Evolutionary conservation across 306 rosid species (phyloP).

Genomic region (Phaseolus lunatus): DNA sequence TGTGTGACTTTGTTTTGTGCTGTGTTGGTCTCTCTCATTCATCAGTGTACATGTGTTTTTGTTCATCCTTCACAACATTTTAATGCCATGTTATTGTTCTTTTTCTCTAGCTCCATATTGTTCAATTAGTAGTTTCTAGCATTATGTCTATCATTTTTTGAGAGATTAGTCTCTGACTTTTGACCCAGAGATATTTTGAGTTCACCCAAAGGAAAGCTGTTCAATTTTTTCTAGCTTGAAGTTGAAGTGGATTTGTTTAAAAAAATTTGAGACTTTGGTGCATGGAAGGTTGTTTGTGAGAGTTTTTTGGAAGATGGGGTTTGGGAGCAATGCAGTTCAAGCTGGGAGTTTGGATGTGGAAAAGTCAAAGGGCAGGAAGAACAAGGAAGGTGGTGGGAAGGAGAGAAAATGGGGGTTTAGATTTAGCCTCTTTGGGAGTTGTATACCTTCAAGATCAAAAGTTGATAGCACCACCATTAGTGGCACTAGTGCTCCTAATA

Average conservation of each 20-base stretch:
- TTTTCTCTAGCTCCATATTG: constrained; percentile 20
- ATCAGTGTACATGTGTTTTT: constrained; percentile 38
- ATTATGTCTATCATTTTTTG: neutral
- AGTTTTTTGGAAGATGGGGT: constrained; percentile 69
- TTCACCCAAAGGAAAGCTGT: neutral
- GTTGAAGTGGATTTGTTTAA: neutral
- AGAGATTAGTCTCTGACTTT: constrained; percentile 7
- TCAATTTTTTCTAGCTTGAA: constrained; percentile 33
- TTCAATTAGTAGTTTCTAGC: constrained; percentile 20
- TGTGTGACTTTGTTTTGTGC: neutral
- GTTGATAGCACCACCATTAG: constrained; percentile 76
- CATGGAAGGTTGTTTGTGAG: constrained; percentile 45
- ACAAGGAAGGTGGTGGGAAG: constrained; percentile 55
- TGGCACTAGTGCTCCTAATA: constrained; percentile 59
- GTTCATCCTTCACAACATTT: constrained; percentile 33
- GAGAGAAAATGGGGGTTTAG: constrained; percentile 71
- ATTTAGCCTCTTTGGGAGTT: constrained; percentile 67
- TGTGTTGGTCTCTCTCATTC: neutral
- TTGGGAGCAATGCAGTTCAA: constrained; percentile 64
- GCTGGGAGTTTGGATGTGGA: constrained; percentile 72
- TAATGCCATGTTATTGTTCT: neutral
- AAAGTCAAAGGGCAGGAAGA: constrained; percentile 60
- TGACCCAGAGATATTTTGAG: neutral
- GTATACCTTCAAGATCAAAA: constrained; percentile 88
- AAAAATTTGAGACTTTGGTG: constrained; percentile 42